Percentiles rank a stretch among this genome's conserved stretches.
These are phyloP conservation scores for Metschnikowia hibisci DNA, from an alignment of 805 yeast genomes.

Conservation along the genomic window DNA sequence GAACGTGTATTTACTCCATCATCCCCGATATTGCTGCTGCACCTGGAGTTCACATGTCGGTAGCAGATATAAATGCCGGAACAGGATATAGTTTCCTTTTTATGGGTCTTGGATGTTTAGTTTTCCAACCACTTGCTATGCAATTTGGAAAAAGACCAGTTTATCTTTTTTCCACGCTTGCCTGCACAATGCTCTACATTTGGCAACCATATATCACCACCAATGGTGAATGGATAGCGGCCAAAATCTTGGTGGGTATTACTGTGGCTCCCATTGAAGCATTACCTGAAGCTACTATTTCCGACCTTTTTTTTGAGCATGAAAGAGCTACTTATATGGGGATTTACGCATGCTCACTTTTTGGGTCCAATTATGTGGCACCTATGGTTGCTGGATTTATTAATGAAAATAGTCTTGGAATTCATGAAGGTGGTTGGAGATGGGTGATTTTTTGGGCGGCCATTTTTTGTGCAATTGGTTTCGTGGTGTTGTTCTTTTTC, in stretches of 20 bases:
- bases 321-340: slow-evolving; percentile 27
- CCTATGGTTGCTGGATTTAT: slow-evolving; percentile 20
- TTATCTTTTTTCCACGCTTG: slow-evolving; percentile 35
- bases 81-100: slow-evolving; percentile 15
- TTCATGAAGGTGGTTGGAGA: slow-evolving; percentile 14
- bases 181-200: slow-evolving; percentile 35
- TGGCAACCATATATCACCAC: slow-evolving; percentile 40
- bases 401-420: slow-evolving; percentile 10
- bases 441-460: slow-evolving; percentile 18
- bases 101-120: slow-evolving; percentile 39
- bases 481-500: slow-evolving; percentile 15
- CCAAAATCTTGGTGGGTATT: slow-evolving; percentile 18
- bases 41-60: slow-evolving; percentile 12
- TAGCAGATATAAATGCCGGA: slow-evolving; percentile 16
- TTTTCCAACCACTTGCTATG: slow-evolving; percentile 50
- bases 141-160: slow-evolving; percentile 49
- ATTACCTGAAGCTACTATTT: slow-evolving; percentile 45
- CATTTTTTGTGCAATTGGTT: slow-evolving; percentile 8
- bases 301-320: slow-evolving; percentile 50
- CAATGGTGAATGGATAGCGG: slow-evolving; percentile 21
- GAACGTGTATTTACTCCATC: slow-evolving; percentile 16
- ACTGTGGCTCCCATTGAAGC: slow-evolving; percentile 45
- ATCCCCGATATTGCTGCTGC: slow-evolving; percentile 16
- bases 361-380: slow-evolving; percentile 20
- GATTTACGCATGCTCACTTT: slow-evolving; percentile 20